A percentile compares a stretch with the other conserved stretches of the same genome.
Conservation (phyloP, 148 eudicot genomes). For the Fagopyrum esculentum region DNA sequence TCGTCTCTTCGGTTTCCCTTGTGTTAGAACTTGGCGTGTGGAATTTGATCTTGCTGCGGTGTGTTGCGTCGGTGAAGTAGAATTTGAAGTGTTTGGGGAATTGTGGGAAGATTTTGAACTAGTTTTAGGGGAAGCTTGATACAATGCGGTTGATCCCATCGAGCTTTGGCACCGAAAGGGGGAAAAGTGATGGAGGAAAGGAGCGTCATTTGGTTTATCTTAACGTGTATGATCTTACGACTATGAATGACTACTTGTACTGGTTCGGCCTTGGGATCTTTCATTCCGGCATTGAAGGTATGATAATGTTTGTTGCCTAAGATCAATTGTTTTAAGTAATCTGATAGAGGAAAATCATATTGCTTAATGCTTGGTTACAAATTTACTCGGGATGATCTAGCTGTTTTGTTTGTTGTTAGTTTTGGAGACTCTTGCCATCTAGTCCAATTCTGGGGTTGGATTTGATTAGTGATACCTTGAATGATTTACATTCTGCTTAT, state of each 20-base stretch:
- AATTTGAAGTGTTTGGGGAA: background rate
- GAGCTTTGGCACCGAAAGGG: conserved; percentile 30
- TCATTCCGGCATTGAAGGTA: conserved; percentile 84
- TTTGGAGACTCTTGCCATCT: background rate
- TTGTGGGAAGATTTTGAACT: background rate
- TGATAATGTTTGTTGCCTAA: background rate
- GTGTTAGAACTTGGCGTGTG: background rate
- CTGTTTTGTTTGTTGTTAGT: background rate
- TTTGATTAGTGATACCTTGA: background rate
- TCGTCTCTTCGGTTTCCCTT: background rate
- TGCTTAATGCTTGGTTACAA: background rate
- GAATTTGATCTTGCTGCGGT: background rate
- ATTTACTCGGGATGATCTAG: background rate
- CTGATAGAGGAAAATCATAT: background rate
- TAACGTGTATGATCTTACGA: conserved; percentile 70
- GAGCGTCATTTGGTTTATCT: conserved; percentile 36
- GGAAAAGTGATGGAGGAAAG: conserved; percentile 27
- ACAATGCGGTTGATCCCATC: conserved; percentile 44
- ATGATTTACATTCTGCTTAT: background rate
- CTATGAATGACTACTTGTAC: conserved; percentile 56
- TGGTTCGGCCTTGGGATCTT: conserved; percentile 64
- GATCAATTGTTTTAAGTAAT: background rate
- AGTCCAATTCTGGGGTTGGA: background rate
- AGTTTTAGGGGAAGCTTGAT: conserved; percentile 4
- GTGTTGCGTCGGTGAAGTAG: conserved; percentile 4